Conservation (phyloP, 2,329 filamentous ascomycete species). For the Coleophoma cylindrospora region DNA sequence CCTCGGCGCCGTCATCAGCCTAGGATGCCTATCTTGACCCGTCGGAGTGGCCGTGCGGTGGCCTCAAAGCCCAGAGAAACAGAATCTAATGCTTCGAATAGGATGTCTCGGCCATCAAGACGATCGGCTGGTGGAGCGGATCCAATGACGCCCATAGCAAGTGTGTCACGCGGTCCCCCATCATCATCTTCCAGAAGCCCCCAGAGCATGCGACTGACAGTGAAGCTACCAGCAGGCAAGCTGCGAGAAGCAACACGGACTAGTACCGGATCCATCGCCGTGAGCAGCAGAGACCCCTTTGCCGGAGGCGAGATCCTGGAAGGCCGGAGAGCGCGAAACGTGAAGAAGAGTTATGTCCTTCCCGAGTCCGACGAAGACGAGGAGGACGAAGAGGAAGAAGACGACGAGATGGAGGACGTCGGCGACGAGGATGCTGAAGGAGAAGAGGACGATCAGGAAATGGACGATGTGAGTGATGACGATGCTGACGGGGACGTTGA, state of each 20-base stretch:
- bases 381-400: slow-evolving; percentile 21
- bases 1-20: slow-evolving; percentile 4
- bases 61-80: slow-evolving; percentile 19
- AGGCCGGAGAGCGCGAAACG: slow-evolving; percentile 24
- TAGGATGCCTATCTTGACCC: slow-evolving; percentile 17
- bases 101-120: slow-evolving; percentile 19
- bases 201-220: slow-evolving; percentile 25
- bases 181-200: slow-evolving; percentile 15
- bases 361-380: slow-evolving; percentile 36
- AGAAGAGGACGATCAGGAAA: slow-evolving; percentile 30
- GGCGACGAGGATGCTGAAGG: slow-evolving; percentile 34
- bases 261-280: slow-evolving; percentile 13
- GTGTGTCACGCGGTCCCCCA: slow-evolving; percentile 24
- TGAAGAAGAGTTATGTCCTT: slow-evolving; percentile 35
- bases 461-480: slow-evolving; percentile 35
- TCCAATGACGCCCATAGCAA: slow-evolving; percentile 15
- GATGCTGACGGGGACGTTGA: slow-evolving; percentile 38
- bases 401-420: slow-evolving; percentile 18
- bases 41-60: slow-evolving; percentile 24
- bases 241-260: slow-evolving; percentile 24
- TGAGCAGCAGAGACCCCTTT: slow-evolving; percentile 19
- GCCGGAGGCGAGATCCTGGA: slow-evolving; percentile 24
- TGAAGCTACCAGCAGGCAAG: slow-evolving; percentile 28
- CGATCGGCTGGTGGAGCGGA: slow-evolving; percentile 17
- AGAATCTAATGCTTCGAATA: slow-evolving; percentile 21